Conservation (phyloP, 2,329 filamentous ascomycete genomes). For the Neobulgaria alba region DNA sequence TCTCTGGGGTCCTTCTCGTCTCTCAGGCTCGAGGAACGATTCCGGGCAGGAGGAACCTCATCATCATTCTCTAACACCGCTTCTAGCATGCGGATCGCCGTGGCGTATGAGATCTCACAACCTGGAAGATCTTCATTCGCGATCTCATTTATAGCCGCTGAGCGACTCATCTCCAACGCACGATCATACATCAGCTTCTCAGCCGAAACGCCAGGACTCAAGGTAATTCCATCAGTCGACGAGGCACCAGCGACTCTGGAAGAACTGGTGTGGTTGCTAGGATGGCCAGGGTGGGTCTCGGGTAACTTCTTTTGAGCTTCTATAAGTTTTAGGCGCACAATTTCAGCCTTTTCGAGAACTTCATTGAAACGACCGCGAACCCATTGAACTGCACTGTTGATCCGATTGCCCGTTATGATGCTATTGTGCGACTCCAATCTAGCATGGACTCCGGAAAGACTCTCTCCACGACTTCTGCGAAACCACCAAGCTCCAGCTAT, state of each 20-base stretch:
- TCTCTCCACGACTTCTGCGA: conserved; percentile 62
- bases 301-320: conserved; percentile 81
- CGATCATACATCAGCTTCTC: conserved; percentile 98
- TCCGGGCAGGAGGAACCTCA: conserved; percentile 39
- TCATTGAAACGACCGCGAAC: conserved; percentile 92
- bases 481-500: conserved; percentile 90
- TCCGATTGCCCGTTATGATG: conserved; percentile 45
- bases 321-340: conserved; percentile 80
- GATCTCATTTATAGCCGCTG: conserved; percentile 91
- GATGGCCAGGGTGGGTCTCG: conserved; percentile 76
- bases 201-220: conserved; percentile 84
- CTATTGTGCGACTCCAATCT: conserved; percentile 34
- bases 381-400: conserved; percentile 95
- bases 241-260: conserved; percentile 42
- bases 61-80: conserved; percentile 84
- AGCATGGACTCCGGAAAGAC: conserved; percentile 33
- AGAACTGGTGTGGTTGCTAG: conserved; percentile 62
- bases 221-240: conserved; percentile 67
- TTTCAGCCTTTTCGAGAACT: conserved; percentile 89
- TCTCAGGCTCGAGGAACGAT: conserved; percentile 31
- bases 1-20: conserved; percentile 32
- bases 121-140: conserved; percentile 80
- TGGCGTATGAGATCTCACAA: conserved; percentile 88
- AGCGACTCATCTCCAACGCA: conserved; percentile 90
- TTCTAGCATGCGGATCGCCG: conserved; percentile 89